These are phyloP conservation scores for Hyparrhenia diplandra DNA, from an alignment of 176 grass and related monocot species.

Conservation along the genomic window DNA sequence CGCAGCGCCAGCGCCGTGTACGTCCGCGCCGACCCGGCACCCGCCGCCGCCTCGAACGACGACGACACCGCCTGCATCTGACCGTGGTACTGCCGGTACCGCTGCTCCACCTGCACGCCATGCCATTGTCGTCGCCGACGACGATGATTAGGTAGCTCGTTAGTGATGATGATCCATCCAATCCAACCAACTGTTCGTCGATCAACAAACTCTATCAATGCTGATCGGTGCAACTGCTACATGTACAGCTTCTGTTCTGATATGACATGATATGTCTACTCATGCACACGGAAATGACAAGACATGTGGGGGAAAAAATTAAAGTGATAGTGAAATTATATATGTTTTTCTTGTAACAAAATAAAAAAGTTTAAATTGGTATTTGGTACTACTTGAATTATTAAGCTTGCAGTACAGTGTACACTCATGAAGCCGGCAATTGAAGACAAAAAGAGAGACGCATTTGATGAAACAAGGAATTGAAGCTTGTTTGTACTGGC, in stretches of 20 bases:
- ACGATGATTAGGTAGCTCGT: too few species aligned
- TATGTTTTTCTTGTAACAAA: neutral
- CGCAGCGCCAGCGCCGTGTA: conserved; percentile 93
- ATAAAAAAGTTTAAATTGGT: neutral
- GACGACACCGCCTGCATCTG: conserved; percentile 83
- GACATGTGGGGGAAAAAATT: neutral
- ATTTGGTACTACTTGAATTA: neutral
- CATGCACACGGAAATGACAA: neutral
- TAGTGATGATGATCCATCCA: too few species aligned
- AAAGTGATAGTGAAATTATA: neutral
- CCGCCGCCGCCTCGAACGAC: conserved; percentile 72
- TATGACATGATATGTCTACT: neutral
- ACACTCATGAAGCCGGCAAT: neutral
- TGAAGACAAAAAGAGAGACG: conserved; percentile 34
- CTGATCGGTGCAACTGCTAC: conserved; percentile 6
- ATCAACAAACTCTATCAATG: conserved; percentile 6
- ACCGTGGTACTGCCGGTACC: conserved; percentile 94
- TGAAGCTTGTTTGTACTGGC: conserved; percentile 33
- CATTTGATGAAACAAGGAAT: conserved; percentile 25
- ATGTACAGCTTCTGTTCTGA: too few species aligned
- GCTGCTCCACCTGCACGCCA: conserved; percentile 79
- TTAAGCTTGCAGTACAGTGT: neutral
- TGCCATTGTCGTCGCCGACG: too few species aligned
- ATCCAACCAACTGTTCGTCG: neutral
- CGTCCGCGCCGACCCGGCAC: conserved; percentile 59